A percentile compares a stretch with the other conserved stretches of the same genome.
Conservation (phyloP, 768 basidiomycete genomes). For the Tricholoma matsutake region DNA sequence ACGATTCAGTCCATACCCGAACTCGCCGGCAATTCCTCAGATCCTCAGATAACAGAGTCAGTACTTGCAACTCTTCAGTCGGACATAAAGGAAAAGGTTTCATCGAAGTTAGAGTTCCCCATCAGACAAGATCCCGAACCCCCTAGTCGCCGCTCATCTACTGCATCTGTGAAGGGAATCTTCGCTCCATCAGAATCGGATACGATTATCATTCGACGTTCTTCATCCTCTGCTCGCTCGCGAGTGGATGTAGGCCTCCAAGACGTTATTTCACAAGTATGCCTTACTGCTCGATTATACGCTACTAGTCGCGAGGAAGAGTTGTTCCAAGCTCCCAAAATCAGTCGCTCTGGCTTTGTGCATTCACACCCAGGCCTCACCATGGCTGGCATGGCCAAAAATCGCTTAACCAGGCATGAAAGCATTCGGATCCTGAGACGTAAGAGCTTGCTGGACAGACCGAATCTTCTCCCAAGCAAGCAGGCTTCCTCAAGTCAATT, state of each 20-base stretch:
- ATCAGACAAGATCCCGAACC: conserved; percentile 23
- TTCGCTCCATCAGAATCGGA: conserved; percentile 50
- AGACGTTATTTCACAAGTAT: conserved; percentile 78
- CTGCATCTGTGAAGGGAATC: conserved; percentile 60
- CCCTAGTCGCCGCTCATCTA: conserved; percentile 57
- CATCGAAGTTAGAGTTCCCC: conserved; percentile 22
- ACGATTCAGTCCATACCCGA: conserved; percentile 61
- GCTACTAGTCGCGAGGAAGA: conserved; percentile 62
- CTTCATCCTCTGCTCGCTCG: conserved; percentile 59
- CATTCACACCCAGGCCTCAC: conserved; percentile 59
- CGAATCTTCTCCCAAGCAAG: conserved; percentile 22
- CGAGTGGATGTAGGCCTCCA: conserved; percentile 74
- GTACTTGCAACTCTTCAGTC: conserved; percentile 28
- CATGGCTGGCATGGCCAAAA: conserved; percentile 61
- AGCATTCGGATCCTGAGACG: conserved; percentile 65
- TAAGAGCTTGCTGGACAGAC: conserved; percentile 43
- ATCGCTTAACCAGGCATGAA: conserved; percentile 62
- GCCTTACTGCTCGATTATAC: conserved; percentile 64
- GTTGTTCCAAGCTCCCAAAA: conserved; percentile 54
- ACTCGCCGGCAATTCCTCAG: conserved; percentile 28
- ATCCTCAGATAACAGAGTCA: conserved; percentile 33
- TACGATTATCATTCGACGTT: conserved; percentile 64
- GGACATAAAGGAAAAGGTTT: conserved; percentile 28
- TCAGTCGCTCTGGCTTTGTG: conserved; percentile 41
- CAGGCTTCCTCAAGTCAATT: conserved; percentile 22